Evolutionary conservation across 768 basidiomycete species (phyloP), one percentile per base, ranked within the genome.

Genomic region (Saitozyma podzolica): DNA sequence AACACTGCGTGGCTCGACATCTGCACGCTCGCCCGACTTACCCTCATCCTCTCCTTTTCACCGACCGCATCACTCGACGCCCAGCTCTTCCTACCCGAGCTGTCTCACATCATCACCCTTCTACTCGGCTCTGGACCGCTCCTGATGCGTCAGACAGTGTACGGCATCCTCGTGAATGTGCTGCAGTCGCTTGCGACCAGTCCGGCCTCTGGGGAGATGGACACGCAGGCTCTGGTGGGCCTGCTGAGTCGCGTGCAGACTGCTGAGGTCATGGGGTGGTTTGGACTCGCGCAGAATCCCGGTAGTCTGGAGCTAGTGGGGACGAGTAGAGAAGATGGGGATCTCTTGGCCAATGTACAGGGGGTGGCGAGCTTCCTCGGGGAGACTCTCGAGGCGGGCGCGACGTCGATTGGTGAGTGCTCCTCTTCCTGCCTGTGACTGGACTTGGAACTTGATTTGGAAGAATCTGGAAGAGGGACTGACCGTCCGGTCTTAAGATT

Each of bases 31-130:
- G 83, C 89, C 45, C 87, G 91, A 6, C 84, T 95, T n/a, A 83
- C 85, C 48, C 83, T 90, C 10, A 83, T 88, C 9, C 85, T 90
- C 17, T 85, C 87, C 55, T 87, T 89, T 64, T 85, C 87, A 52
- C 83, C 86, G 0, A 84, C 84, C 52, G 84, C 87, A 40, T 81
- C 85, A 2, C 83, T 84, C 11, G 86, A 88, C 64, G 86, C 85
- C 56, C 89, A 91, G 68, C 82, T 93, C 37, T 92, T 87, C 73
- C 84, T 92, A 5, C 89, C 93, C 0, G 93, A 96, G 75, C 82
- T 90, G 40, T 82, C 88, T 50, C 91, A 96, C 76, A 82, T 91
- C 45, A 85, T 91, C 64, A 87, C 88, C 6, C 82, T 94, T n/a
- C 82, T 89, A 0, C 86, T 89, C 8, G 89, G 86, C 9, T 86